Conservation (phyloP, 2,329 filamentous ascomycete genomes). For the Chaetomiaceae sp. region DNA sequence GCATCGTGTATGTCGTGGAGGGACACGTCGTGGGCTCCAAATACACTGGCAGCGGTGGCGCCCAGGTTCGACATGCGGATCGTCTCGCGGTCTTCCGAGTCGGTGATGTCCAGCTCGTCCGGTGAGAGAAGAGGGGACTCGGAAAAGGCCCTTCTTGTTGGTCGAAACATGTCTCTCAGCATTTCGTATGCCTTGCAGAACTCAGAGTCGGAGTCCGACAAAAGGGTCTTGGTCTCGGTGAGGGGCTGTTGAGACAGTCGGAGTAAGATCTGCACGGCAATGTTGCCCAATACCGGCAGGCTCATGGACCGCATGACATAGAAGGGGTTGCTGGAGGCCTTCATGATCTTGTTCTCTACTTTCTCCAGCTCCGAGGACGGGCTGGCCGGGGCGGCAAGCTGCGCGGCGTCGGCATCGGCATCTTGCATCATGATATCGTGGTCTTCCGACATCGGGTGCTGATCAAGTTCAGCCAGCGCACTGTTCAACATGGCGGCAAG, state of each 20-base stretch:
- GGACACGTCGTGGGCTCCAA: constrained; percentile 36
- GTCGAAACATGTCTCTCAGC: constrained; percentile 31
- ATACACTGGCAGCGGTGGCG: constrained; percentile 39
- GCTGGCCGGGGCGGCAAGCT: constrained; percentile 4
- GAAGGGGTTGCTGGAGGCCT: constrained; percentile 31
- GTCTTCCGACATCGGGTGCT: constrained; percentile 10
- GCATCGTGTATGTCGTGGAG: constrained; percentile 41
- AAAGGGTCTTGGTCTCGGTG: constrained; percentile 27
- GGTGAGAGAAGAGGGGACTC: constrained; percentile 31
- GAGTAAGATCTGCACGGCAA: constrained; percentile 36
- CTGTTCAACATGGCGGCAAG: constrained; percentile 30
- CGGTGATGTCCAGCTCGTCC: constrained; percentile 37
- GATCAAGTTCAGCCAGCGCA: constrained; percentile 28
- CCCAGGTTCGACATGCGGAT: constrained; percentile 47
- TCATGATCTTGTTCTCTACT: constrained; percentile 31
- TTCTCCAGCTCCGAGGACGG: constrained; percentile 20
- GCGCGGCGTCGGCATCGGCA: neutral
- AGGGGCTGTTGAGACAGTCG: constrained; percentile 33
- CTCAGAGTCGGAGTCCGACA: constrained; percentile 31
- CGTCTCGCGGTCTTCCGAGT: constrained; percentile 35
- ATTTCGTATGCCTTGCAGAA: constrained; percentile 33
- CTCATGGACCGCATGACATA: constrained; percentile 35
- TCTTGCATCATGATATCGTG: constrained; percentile 11
- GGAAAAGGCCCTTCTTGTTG: constrained; percentile 33
- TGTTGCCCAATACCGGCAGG: constrained; percentile 32